Conservation (phyloP, 495 filamentous ascomycete species). For the Penicillium ochrochloron region DNA sequence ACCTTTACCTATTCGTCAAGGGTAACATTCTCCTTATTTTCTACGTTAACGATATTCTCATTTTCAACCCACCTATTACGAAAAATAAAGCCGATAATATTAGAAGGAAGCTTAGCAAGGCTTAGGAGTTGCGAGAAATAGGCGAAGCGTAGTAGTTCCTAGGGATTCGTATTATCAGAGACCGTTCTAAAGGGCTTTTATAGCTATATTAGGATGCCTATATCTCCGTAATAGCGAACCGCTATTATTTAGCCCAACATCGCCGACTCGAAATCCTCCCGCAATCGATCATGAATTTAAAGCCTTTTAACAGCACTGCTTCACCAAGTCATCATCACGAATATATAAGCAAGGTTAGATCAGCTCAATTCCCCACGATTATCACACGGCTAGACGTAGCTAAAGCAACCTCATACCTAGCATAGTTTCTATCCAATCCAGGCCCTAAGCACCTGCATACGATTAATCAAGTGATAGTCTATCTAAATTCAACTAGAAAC, state of each 20-base stretch:
- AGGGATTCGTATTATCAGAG: not conserved
- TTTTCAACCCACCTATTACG: not conserved
- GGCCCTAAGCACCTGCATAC: not conserved
- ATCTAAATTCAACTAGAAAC: not conserved
- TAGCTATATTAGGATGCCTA: not conserved
- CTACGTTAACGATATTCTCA: not conserved
- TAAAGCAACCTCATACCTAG: not conserved
- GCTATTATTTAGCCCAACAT: not conserved
- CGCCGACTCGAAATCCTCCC: not conserved
- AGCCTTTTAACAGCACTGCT: not conserved
- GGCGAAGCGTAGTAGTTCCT: slow-evolving; percentile 1
- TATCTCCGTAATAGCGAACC: not conserved
- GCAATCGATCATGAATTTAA: not conserved
- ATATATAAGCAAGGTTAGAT: not conserved
- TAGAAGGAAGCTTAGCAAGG: not conserved
- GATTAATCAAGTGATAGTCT: not conserved
- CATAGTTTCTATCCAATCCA: not conserved
- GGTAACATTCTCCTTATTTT: not conserved
- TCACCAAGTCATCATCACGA: not conserved
- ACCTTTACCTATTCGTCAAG: not conserved
- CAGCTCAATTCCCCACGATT: not conserved
- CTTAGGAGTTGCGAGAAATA: not conserved
- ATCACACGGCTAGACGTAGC: not conserved
- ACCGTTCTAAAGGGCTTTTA: not conserved
- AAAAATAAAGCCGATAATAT: not conserved